Evolutionary conservation across 257 asterid species (phyloP), one percentile per base, ranked within the genome.

Genomic region (Osmanthus fragrans): DNA sequence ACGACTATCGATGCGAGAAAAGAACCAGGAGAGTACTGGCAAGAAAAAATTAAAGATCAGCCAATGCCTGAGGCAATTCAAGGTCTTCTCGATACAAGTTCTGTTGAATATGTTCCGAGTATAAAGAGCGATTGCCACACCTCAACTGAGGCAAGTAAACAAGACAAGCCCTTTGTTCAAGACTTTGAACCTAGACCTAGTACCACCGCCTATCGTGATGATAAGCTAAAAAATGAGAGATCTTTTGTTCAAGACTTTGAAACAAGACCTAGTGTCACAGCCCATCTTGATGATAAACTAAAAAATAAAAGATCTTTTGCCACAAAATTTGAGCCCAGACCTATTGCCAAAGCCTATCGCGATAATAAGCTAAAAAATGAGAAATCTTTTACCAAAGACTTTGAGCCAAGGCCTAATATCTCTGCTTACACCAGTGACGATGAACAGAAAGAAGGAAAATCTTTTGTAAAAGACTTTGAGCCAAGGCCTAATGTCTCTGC

Each of bases 1-100:
- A 76, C 23, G 78, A 73, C 67, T 29, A 45, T 79, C 47, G 66
- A 73, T 76, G 89, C 82, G 45, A 79, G 89, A 72, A 81, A 78
- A 58, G 73, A 73, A 77, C 76, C 47, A 5, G 86, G 80, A 71
- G 85, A 68, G 51, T 76, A 79, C 23, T 80, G 84, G 86, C 73
- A 56, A 77, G 80, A 51, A 8, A 82, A 66, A 10, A 67, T 19
- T 56, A 80, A 73, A 47, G 80, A 79, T 69, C 51, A 76, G 33
- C 69, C 51, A 19, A 34, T 37, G 81, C 71, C 60, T 23, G 63
- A 81, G 69, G 79, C 64, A 54, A 42, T 66, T 21, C 71, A 67
- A 54, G 76, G 45, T 23, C 73, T 79, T 40, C 25, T 76, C 51
- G 70, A 39, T 32, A 32, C 7, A 15, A 74, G 70, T 65, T 51